Percentiles rank a stretch among this genome's conserved stretches.
Evolutionary conservation across 441 rosid species (phyloP).

Genomic region (Erysimum pusillum): DNA sequence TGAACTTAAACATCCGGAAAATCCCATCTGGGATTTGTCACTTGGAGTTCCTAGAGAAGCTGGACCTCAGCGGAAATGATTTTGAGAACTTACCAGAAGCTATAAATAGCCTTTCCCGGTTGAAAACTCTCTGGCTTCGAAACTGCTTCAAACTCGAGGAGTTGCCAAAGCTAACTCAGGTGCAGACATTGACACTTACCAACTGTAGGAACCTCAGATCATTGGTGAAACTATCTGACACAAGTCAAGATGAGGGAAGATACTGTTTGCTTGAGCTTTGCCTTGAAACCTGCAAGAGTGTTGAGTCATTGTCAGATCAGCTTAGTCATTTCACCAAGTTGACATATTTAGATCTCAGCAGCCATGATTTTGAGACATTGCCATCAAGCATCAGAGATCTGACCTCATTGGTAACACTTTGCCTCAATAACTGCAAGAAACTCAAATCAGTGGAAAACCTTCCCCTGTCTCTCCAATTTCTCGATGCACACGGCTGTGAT

Average conservation of each 20-base stretch:
- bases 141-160: constrained; percentile 14
- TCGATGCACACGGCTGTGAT: constrained; percentile 45
- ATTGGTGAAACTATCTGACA: constrained; percentile 14
- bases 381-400: constrained; percentile 48
- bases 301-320: constrained; percentile 43
- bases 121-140: constrained; percentile 30
- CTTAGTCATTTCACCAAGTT: constrained; percentile 43
- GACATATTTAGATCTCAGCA: constrained; percentile 41
- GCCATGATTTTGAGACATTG: constrained; percentile 45
- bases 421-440: constrained; percentile 39
- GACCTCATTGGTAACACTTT: constrained; percentile 40
- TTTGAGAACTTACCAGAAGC: constrained; percentile 18
- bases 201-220: constrained; percentile 23
- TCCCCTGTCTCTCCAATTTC: constrained; percentile 17
- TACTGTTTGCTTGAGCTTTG: constrained; percentile 41
- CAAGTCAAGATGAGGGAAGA: not conserved
- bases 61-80: constrained; percentile 35
- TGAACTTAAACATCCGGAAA: constrained; percentile 28
- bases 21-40: not conserved
- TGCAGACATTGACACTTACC: constrained; percentile 21
- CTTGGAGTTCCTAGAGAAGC: constrained; percentile 14
- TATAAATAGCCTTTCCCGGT: constrained; percentile 3
- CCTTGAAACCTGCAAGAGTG: constrained; percentile 48
- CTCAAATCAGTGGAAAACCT: constrained; percentile 51
- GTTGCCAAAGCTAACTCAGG: constrained; percentile 36